Evolutionary conservation across 1,284 basidiomycete genomes (phyloP).

Genomic region (Sphaerobolus stellatus): DNA sequence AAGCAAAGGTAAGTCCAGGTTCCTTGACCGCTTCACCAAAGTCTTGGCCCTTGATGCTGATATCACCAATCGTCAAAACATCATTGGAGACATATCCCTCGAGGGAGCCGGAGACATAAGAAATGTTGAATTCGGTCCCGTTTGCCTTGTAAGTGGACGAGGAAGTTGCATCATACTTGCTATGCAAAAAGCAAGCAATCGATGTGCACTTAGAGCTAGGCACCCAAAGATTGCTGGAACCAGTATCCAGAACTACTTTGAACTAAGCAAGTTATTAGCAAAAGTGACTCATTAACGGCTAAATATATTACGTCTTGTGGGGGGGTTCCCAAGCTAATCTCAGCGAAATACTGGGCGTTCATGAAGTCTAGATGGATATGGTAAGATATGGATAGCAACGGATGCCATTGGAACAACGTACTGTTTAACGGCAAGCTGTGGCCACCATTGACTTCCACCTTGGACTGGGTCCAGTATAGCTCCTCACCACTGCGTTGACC

Average conservation of each 20-base stretch:
- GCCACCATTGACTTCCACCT: conserved; percentile 61
- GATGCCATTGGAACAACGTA: conserved; percentile 44
- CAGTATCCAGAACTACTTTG: conserved; percentile 88
- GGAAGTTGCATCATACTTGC: conserved; percentile 85
- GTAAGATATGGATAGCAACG: no score
- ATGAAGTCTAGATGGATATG: conserved; percentile 73
- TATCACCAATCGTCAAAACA: conserved; percentile 79
- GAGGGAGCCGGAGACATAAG: conserved; percentile 96
- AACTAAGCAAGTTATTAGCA: conserved; percentile 44
- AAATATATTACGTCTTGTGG: conserved; percentile 58
- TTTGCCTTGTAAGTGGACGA: conserved; percentile 93
- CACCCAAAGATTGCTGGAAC: conserved; percentile 93
- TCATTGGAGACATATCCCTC: conserved; percentile 95
- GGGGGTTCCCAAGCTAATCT: conserved; percentile 82
- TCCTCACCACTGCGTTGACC: conserved; percentile 52
- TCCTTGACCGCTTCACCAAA: conserved; percentile 98
- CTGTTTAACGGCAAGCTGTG: conserved; percentile 90
- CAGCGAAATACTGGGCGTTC: conserved; percentile 97
- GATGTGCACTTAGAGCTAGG: conserved; percentile 88
- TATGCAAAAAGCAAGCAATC: conserved; percentile 97
- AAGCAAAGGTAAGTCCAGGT: conserved; percentile 96
- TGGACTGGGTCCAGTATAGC: conserved; percentile 76
- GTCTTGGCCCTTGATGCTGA: conserved; percentile 75
- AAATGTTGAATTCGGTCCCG: conserved; percentile 89
- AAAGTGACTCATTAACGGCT: conserved; percentile 4